phyloP scores from a whole-genome alignment of 1,284 basidiomycete species.

The Boletus hoseneyae region DNA sequence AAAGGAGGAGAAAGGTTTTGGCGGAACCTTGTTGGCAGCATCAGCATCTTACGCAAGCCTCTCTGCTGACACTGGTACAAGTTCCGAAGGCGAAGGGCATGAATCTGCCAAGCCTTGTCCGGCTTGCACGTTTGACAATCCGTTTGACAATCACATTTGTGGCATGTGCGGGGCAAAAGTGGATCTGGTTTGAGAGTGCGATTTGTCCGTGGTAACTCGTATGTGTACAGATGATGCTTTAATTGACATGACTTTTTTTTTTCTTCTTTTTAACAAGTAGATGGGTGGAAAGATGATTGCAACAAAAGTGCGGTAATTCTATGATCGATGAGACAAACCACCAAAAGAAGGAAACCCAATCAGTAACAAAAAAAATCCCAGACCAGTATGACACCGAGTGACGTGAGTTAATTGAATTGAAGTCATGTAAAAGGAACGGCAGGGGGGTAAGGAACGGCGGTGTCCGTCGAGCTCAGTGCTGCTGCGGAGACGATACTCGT shows the following conservation, averaged over 20 bases:
- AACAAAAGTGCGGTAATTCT: slow-evolving; percentile 25
- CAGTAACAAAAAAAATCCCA: slow-evolving; percentile 20
- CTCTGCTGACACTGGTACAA: slow-evolving; percentile 32
- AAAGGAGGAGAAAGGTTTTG: slow-evolving; percentile 68
- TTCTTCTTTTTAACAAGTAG: slow-evolving; percentile 20
- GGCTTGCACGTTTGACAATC: slow-evolving; percentile 44
- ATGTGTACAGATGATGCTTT: slow-evolving; percentile 37
- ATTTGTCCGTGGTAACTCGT: slow-evolving; percentile 28
- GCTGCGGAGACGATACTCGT: slow-evolving; percentile 20
- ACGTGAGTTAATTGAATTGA: slow-evolving; percentile 21
- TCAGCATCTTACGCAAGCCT: slow-evolving; percentile 30
- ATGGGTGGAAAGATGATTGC: slow-evolving; percentile 14
- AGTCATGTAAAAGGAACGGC: slow-evolving; percentile 28
- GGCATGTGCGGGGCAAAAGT: slow-evolving; percentile 35
- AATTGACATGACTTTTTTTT: slow-evolving; percentile 18
- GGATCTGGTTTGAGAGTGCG: slow-evolving; percentile 15
- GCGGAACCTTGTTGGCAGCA: slow-evolving; percentile 56
- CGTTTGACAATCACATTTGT: slow-evolving; percentile 36
- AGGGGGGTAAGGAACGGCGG: slow-evolving; percentile 18
- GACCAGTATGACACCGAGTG: slow-evolving; percentile 25
- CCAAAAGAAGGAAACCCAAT: slow-evolving; percentile 25
- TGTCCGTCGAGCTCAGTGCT: slow-evolving; percentile 20
- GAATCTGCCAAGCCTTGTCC: slow-evolving; percentile 39
- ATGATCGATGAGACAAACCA: slow-evolving; percentile 30
- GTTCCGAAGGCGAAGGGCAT: slow-evolving; percentile 33